phyloP scores from a whole-genome alignment of 2,329 filamentous ascomycete genomes.

The Colletotrichum aenigma region DNA sequence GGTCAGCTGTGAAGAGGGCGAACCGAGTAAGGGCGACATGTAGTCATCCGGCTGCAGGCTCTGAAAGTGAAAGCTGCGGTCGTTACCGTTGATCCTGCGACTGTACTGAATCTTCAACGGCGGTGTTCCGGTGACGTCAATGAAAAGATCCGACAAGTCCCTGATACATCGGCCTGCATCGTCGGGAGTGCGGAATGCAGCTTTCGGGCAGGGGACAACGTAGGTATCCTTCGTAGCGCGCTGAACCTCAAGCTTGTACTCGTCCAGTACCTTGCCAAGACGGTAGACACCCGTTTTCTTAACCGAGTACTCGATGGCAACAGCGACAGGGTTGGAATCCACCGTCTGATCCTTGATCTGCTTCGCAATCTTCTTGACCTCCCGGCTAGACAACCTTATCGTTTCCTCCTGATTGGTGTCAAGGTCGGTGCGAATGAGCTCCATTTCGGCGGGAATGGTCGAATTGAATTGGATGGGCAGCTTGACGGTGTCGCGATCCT shows the following conservation, averaged over 20 bases:
- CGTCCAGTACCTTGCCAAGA: slow-evolving; percentile 84
- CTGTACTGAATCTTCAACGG: slow-evolving; percentile 94
- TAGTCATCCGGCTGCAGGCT: slow-evolving; percentile 91
- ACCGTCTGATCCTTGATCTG: slow-evolving; percentile 69
- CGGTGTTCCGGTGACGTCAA: slow-evolving; percentile 87
- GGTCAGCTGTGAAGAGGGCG: slow-evolving; percentile 62
- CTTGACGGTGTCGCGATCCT: slow-evolving; percentile 61
- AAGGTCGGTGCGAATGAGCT: slow-evolving; percentile 86
- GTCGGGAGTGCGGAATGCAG: slow-evolving; percentile 69
- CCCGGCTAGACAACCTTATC: slow-evolving; percentile 74
- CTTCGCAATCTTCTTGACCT: slow-evolving; percentile 77
- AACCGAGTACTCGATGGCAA: slow-evolving; percentile 73
- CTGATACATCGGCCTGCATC: slow-evolving; percentile 77
- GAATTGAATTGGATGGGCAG: slow-evolving; percentile 94
- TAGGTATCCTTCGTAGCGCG: slow-evolving; percentile 77
- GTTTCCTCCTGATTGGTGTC: slow-evolving; percentile 81
- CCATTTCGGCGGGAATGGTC: slow-evolving; percentile 85
- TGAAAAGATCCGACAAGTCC: slow-evolving; percentile 82
- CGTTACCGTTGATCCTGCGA: slow-evolving; percentile 81
- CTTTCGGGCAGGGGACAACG: slow-evolving; percentile 85
- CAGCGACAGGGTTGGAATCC: slow-evolving; percentile 63
- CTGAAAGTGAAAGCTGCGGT: slow-evolving; percentile 87
- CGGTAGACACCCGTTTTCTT: slow-evolving; percentile 90
- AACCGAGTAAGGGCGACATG: slow-evolving; percentile 74
- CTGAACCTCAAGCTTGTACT: slow-evolving; percentile 92